Conservation (phyloP, 768 basidiomycete genomes). For the Trametes villosa region DNA sequence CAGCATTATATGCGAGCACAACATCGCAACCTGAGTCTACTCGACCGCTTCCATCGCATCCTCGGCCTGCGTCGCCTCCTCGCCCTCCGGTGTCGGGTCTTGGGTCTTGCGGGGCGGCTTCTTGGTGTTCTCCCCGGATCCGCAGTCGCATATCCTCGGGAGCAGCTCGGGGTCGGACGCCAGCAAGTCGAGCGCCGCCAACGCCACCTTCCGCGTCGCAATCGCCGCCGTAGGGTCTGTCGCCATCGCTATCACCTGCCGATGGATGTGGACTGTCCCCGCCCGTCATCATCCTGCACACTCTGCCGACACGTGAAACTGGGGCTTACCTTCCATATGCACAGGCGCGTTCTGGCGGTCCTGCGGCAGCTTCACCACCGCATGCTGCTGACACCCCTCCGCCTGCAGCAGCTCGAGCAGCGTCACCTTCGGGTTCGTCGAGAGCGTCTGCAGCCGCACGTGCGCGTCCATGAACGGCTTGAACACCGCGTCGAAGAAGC, state of each 20-base stretch:
- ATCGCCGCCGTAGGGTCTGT: slow-evolving; percentile 52
- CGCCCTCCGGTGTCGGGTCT: slow-evolving; percentile 39
- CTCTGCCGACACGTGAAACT: not conserved
- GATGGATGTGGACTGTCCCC: slow-evolving; percentile 68
- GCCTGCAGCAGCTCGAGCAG: slow-evolving; percentile 76
- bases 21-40: not conserved
- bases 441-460: slow-evolving; percentile 71
- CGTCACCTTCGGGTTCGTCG: slow-evolving; percentile 77
- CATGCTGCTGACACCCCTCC: slow-evolving; percentile 70
- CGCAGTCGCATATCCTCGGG: slow-evolving; percentile 69
- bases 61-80: slow-evolving; percentile 34
- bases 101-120: slow-evolving; percentile 29
- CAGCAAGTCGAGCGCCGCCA: slow-evolving; percentile 70
- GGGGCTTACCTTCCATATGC: slow-evolving; percentile 56
- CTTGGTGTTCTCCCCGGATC: not conserved
- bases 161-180: slow-evolving; percentile 68
- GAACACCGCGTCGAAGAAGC: slow-evolving; percentile 68
- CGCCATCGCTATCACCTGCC: slow-evolving; percentile 62
- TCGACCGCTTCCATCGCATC: slow-evolving; percentile 11
- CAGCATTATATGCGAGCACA: not conserved
- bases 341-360: slow-evolving; percentile 33
- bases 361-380: slow-evolving; percentile 53
- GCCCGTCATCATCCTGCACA: not conserved
- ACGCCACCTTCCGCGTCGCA: slow-evolving; percentile 64
- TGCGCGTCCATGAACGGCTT: slow-evolving; percentile 81